Evolutionary conservation across 2,329 filamentous ascomycete species (phyloP).

Genomic region (Sordariomycetes sp.): DNA sequence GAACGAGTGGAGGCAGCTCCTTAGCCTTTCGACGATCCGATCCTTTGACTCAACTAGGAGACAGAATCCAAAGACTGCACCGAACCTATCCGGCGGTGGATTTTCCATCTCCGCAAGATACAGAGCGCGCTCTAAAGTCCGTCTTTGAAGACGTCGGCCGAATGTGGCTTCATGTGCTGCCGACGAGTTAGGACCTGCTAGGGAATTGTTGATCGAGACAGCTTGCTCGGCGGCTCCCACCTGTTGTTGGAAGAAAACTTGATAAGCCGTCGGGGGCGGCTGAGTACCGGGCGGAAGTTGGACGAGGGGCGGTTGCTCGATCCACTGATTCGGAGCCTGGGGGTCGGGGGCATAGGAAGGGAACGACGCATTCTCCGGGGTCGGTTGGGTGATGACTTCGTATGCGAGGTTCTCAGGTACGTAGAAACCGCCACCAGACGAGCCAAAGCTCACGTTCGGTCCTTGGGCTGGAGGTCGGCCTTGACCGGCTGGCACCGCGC

Average conservation of each 20-base stretch:
- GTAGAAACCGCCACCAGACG: constrained; percentile 3
- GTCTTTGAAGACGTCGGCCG: constrained; percentile 60
- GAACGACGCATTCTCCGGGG: constrained; percentile 44
- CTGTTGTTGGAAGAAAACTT: no score
- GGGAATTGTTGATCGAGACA: no score
- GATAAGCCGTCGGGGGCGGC: background rate
- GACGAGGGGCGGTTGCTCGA: background rate
- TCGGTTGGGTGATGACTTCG: constrained; percentile 42
- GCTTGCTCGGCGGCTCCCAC: no score
- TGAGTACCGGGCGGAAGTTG: background rate
- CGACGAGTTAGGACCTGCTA: constrained; percentile 37
- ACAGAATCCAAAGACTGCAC: constrained; percentile 61
- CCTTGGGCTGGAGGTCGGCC: constrained; percentile 1
- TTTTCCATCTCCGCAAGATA: constrained; percentile 41
- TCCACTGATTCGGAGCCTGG: background rate
- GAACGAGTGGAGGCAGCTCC: constrained; percentile 18
- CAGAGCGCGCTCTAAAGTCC: constrained; percentile 53
- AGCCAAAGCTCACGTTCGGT: constrained; percentile 4
- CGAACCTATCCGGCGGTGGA: constrained; percentile 37
- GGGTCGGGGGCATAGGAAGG: constrained; percentile 22
- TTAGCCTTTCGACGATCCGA: constrained; percentile 32
- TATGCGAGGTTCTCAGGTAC: constrained; percentile 18
- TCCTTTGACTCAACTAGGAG: constrained; percentile 48
- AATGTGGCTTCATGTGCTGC: constrained; percentile 59
- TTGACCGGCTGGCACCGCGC: background rate